Conservation (phyloP, 2,329 filamentous ascomycete species). For the Lasiodiplodia theobromae region DNA sequence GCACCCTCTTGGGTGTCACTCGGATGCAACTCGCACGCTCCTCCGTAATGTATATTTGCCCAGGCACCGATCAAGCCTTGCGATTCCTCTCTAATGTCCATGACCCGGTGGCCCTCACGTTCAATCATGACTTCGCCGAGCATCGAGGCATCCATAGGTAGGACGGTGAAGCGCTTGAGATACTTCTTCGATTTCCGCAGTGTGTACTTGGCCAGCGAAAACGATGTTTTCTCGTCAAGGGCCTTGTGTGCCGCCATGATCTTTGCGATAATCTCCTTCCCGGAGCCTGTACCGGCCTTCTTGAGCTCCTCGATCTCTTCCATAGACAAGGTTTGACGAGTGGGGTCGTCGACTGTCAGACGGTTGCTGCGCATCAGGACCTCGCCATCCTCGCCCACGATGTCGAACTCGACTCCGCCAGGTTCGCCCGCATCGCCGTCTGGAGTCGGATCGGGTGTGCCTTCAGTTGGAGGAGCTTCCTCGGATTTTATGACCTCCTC, state of each 20-base stretch:
- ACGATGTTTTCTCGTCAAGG: constrained; percentile 92
- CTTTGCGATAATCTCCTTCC: constrained; percentile 90
- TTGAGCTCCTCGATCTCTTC: constrained; percentile 76
- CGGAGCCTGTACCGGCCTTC: constrained; percentile 75
- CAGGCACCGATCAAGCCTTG: constrained; percentile 84
- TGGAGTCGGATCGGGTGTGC: constrained; percentile 45
- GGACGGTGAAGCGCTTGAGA: constrained; percentile 81
- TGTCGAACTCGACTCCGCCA: constrained; percentile 51
- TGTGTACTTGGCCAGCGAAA: constrained; percentile 95
- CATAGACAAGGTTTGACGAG: constrained; percentile 76
- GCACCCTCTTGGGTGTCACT: constrained; percentile 40
- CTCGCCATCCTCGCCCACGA: constrained; percentile 56
- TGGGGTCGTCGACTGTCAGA: constrained; percentile 67
- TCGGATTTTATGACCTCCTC: constrained; percentile 72
- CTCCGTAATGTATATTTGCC: constrained; percentile 85
- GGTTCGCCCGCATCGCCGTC: constrained; percentile 46
- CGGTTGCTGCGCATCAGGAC: constrained; percentile 68
- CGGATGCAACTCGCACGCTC: constrained; percentile 42
- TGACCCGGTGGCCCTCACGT: constrained; percentile 78
- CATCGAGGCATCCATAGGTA: constrained; percentile 81
- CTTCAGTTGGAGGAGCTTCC: constrained; percentile 39
- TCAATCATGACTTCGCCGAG: constrained; percentile 82
- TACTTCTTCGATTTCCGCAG: constrained; percentile 94
- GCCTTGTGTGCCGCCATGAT: constrained; percentile 88
- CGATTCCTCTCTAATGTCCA: constrained; percentile 87